Percentiles rank a stretch among this genome's conserved stretches.
phyloP scores from a whole-genome alignment of 2,329 filamentous ascomycete species.

The Fusarium lateritium region DNA sequence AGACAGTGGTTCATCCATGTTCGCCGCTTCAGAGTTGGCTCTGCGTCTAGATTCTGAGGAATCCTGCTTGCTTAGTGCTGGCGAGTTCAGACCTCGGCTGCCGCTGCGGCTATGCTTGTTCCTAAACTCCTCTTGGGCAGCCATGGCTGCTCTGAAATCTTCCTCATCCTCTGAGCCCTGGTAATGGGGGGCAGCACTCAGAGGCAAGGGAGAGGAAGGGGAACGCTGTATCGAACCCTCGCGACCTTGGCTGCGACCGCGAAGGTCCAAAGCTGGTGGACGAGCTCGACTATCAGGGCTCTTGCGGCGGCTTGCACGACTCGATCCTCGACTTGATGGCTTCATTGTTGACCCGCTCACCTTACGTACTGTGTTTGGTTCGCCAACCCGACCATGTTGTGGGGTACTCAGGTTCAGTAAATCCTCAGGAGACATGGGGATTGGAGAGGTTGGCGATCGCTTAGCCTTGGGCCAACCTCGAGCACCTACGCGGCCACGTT shows the following conservation, averaged over 20 bases:
- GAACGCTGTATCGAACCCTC: slow-evolving; percentile 75
- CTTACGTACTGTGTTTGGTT: slow-evolving; percentile 64
- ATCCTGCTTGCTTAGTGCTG: slow-evolving; percentile 55
- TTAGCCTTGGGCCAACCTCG: slow-evolving; percentile 82
- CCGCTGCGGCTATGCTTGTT: slow-evolving; percentile 68
- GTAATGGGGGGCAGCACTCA: slow-evolving; percentile 65
- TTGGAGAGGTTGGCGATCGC: slow-evolving; percentile 89
- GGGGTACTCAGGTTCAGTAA: slow-evolving; percentile 73
- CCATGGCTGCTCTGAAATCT: slow-evolving; percentile 67
- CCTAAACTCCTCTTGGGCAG: slow-evolving; percentile 70
- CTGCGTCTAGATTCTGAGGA: slow-evolving; percentile 58
- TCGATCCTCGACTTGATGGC: slow-evolving; percentile 63
- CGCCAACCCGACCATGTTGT: slow-evolving; percentile 52
- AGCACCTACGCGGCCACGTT: slow-evolving; percentile 76
- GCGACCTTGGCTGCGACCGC: slow-evolving; percentile 75
- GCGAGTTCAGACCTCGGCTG: slow-evolving; percentile 59
- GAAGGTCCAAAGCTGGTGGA: slow-evolving; percentile 62
- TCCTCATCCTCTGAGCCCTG: slow-evolving; percentile 75
- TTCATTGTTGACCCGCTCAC: slow-evolving; percentile 53
- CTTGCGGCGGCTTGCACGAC: slow-evolving; percentile 62
- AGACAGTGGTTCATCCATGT: slow-evolving; percentile 51
- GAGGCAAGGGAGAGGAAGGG: slow-evolving; percentile 84
- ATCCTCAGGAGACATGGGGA: slow-evolving; percentile 96
- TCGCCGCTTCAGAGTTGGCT: slow-evolving; percentile 51
- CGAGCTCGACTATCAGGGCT: slow-evolving; percentile 63